Percentiles rank a stretch among this genome's conserved stretches.
Evolutionary conservation across 768 basidiomycete genomes (phyloP).

Genomic region (Vishniacozyma victoriae): DNA sequence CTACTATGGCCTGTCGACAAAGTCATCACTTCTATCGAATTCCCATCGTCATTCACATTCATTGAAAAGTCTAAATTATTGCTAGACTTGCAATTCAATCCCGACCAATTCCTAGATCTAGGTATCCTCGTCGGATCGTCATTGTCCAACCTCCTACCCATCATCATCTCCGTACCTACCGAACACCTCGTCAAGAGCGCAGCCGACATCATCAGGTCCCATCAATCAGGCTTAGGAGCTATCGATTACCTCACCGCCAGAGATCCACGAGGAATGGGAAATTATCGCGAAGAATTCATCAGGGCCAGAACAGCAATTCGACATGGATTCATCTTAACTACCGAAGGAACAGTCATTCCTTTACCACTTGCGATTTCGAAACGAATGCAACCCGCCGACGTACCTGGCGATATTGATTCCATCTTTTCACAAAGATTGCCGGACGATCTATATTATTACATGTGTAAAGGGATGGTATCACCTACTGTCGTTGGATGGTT

Average conservation of each 20-base stretch:
- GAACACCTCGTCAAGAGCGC: slow-evolving; percentile 48
- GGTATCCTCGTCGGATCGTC: slow-evolving; percentile 88
- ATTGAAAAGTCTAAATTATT: slow-evolving; percentile 74
- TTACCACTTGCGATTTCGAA: slow-evolving; percentile 56
- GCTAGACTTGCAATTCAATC: slow-evolving; percentile 58
- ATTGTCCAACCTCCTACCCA: slow-evolving; percentile 53
- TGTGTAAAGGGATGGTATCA: slow-evolving; percentile 82
- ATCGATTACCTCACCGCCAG: slow-evolving; percentile 55
- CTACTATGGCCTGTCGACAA: slow-evolving; percentile 68
- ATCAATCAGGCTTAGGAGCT: slow-evolving; percentile 64
- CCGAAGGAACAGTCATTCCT: slow-evolving; percentile 55
- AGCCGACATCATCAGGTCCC: slow-evolving; percentile 86
- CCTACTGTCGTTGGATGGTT: slow-evolving; percentile 94
- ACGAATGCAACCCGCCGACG: slow-evolving; percentile 72
- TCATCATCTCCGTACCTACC: slow-evolving; percentile 40
- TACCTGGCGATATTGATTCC: slow-evolving; percentile 85
- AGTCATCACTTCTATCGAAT: slow-evolving; percentile 81
- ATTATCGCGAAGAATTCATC: slow-evolving; percentile 80
- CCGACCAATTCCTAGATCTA: slow-evolving; percentile 93
- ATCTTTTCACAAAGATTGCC: slow-evolving; percentile 91
- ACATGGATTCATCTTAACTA: slow-evolving; percentile 80
- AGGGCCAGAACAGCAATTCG: slow-evolving; percentile 86
- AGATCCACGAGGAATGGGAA: slow-evolving; percentile 64
- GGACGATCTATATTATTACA: slow-evolving; percentile 93
- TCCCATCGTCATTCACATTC: slow-evolving; percentile 68